Evolutionary conservation across 1,284 basidiomycete genomes (phyloP), one percentile per base, ranked within the genome.

Genomic region (Bjerkandera adusta): DNA sequence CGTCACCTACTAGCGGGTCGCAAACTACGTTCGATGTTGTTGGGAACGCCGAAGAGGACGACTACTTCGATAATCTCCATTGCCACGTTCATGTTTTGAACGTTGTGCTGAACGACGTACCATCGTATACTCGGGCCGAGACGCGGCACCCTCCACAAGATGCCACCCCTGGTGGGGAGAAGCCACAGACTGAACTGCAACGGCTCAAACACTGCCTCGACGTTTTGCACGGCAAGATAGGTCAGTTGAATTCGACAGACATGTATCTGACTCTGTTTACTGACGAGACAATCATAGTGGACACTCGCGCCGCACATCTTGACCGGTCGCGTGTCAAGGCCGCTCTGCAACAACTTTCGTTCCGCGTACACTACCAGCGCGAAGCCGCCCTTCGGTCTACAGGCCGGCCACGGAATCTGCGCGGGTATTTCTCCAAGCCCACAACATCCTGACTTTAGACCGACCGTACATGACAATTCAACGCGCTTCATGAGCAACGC

Each of bases 251-350:
- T 36, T 13, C 33, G n/a, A 18, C 35, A 43, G 16, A 26, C 13
- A 12, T 26, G 26, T 24, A 8, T n/a, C n/a, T n/a, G n/a, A n/a
- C n/a, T n/a, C n/a, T n/a, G n/a, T n/a, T n/a, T n/a, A 4, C 22
- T 2, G n/a, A 44, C 6, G 22, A 36, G n/a, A 35, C 13, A 21
- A 10, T 21, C 43, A 12, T 24, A 88, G 85, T 76, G 33, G 86
- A 89, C 60, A 82, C 79, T 3, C 79, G 83, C 38, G 85, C 82
- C 16, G 78, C 81, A 6, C 79, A 85, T 60, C 70, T 89, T 27
- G 86, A 87, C 50, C 78, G 86, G 34, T 86, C 86, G 4, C 72
- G 78, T 42, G 73, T 79, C 1, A 89, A 88, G 56, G 81, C 77
- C 2, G 72, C 73, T 1, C 63, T 88, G 43, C 83, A 87, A 57